Evolutionary conservation across 805 yeast species (phyloP).

Genomic region (Starmerella ratchasimensis): DNA sequence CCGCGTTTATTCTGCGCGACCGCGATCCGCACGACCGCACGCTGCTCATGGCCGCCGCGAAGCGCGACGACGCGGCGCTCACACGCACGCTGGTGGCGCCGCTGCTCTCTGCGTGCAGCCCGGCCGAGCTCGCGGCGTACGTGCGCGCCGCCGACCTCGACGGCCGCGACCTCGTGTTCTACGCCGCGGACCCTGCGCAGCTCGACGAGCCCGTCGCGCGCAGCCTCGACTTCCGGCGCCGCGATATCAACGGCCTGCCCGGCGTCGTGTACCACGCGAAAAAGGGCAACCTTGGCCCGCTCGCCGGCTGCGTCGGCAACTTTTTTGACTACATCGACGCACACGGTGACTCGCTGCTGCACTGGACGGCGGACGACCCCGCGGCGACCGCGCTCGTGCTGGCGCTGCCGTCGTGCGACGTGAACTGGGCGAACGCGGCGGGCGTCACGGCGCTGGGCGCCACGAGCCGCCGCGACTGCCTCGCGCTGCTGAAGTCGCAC

Average conservation of each 20-base stretch:
- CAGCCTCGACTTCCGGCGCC: constrained; percentile 52
- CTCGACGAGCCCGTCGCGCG: constrained; percentile 43
- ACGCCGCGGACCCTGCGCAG: constrained; percentile 43
- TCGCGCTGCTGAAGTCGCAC: constrained; percentile 33
- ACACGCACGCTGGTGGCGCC: constrained; percentile 33
- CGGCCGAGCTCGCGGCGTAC: constrained; percentile 26
- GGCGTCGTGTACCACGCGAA: constrained; percentile 57
- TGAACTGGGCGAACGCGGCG: constrained; percentile 48
- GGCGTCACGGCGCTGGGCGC: constrained; percentile 41
- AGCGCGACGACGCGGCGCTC: constrained; percentile 30
- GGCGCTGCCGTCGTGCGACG: constrained; percentile 30
- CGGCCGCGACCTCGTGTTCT: constrained; percentile 59
- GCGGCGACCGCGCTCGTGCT: constrained; percentile 3
- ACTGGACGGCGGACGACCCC: constrained; percentile 37
- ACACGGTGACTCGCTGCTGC: constrained; percentile 65
- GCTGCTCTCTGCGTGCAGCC: not conserved
- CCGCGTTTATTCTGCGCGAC: constrained; percentile 59
- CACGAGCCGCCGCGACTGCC: not conserved
- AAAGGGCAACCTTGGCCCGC: not conserved
- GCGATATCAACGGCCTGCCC: constrained; percentile 57
- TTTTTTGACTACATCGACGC: constrained; percentile 49
- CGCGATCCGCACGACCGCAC: constrained; percentile 40
- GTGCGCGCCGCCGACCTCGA: constrained; percentile 38
- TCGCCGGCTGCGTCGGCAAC: constrained; percentile 2
- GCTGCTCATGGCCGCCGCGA: constrained; percentile 51